phyloP scores from a whole-genome alignment of 495 filamentous ascomycete species.

The Aspergillus panamensis region DNA sequence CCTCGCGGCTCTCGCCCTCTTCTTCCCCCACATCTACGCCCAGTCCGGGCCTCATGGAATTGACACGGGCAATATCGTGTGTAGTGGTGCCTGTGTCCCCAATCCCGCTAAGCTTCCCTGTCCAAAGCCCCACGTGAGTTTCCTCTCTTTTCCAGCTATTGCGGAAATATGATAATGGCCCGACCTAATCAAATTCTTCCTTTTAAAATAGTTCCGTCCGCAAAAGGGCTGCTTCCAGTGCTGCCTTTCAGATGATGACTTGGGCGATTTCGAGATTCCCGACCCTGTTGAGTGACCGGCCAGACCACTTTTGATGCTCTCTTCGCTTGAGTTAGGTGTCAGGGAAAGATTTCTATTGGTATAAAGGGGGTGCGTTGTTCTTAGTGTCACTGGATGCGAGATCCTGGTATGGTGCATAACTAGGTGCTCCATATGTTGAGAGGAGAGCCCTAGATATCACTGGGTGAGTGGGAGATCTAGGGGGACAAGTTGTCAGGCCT shows the following conservation, averaged over 20 bases:
- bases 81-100: background rate
- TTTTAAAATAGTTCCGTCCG: slow-evolving; percentile 6
- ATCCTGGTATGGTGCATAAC: too few relatives aligned
- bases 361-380: too few relatives aligned
- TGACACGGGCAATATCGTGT: slow-evolving; percentile 2
- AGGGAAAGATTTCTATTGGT: too few relatives aligned
- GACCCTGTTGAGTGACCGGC: background rate
- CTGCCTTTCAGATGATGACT: slow-evolving; percentile 18
- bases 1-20: slow-evolving; percentile 1
- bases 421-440: too few relatives aligned
- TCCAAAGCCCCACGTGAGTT: background rate
- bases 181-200: background rate
- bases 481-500: too few relatives aligned
- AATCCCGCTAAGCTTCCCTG: background rate
- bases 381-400: too few relatives aligned
- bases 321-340: background rate
- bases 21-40: slow-evolving; percentile 4
- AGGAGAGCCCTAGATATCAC: too few relatives aligned
- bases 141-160: background rate
- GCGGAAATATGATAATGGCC: background rate
- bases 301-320: background rate
- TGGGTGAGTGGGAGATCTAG: too few relatives aligned
- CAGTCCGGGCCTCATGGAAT: slow-evolving; percentile 4
- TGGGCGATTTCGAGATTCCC: slow-evolving; percentile 5
- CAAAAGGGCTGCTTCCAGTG: slow-evolving; percentile 17